Conservation (phyloP, 305 asterid genomes). For the Plantago rigida region DNA sequence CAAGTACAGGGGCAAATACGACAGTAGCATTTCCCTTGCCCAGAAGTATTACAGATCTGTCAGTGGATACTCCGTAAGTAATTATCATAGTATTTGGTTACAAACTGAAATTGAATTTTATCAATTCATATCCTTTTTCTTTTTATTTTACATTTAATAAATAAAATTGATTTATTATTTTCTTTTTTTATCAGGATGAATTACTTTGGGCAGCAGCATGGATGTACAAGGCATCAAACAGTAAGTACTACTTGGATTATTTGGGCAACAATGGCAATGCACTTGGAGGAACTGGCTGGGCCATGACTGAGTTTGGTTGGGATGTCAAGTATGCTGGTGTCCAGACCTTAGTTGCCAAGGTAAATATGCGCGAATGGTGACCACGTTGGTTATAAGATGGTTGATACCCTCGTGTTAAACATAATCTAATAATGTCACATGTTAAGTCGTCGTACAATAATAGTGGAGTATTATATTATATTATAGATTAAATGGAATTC, state of each 20-base stretch:
- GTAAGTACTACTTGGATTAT: slow-evolving; percentile 64
- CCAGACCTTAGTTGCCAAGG: slow-evolving; percentile 88
- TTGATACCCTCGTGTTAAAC: no score
- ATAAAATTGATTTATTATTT: neutral
- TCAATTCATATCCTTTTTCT: no score
- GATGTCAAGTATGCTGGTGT: slow-evolving; percentile 98
- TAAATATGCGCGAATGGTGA: neutral
- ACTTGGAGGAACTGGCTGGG: slow-evolving; percentile 97
- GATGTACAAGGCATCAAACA: slow-evolving; percentile 83
- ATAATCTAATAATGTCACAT: no score
- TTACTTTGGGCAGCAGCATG: slow-evolving; percentile 98
- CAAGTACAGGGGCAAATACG: slow-evolving; percentile 96
- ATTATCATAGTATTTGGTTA: neutral
- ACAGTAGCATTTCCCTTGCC: slow-evolving; percentile 78
- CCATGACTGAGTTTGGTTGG: slow-evolving; percentile 97
- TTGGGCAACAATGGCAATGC: slow-evolving; percentile 72
- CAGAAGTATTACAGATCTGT: slow-evolving; percentile 96
- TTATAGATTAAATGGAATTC: neutral
- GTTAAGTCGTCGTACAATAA: no score
- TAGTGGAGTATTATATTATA: neutral
- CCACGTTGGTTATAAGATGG: no score
- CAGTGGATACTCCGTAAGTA: slow-evolving; percentile 87
- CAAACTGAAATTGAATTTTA: no score
- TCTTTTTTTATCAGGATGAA: slow-evolving; percentile 53
- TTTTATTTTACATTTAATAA: neutral